phyloP scores from a whole-genome alignment of 2,329 filamentous ascomycete genomes.

The Diaporthe amygdali region DNA sequence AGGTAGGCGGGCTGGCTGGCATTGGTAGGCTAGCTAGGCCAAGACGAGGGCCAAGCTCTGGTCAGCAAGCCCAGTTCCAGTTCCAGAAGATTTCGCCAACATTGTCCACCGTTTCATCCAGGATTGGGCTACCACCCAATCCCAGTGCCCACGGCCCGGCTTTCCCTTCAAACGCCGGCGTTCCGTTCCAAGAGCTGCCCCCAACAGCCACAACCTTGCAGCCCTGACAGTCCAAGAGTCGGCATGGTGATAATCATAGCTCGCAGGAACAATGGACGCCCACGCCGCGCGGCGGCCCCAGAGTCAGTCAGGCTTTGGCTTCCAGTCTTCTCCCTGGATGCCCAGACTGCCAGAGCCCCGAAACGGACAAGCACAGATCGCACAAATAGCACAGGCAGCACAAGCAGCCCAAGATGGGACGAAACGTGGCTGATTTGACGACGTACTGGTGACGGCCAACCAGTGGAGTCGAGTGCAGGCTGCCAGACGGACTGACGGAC shows the following conservation, averaged over 20 bases:
- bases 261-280: conserved; percentile 14
- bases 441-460: background rate
- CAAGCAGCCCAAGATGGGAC: conserved; percentile 13
- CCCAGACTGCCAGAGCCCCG: background rate
- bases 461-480: no score
- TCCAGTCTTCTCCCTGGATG: background rate
- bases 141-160: conserved; percentile 16
- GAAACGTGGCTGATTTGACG: conserved; percentile 18
- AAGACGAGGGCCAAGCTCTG: background rate
- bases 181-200: conserved; percentile 2
- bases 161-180: conserved; percentile 6
- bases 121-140: conserved; percentile 12
- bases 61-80: conserved; percentile 4
- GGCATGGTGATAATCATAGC: background rate
- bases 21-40: background rate
- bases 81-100: conserved; percentile 17
- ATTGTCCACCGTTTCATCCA: conserved; percentile 14
- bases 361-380: background rate
- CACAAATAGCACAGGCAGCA: background rate
- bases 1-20: background rate
- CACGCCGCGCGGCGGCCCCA: conserved; percentile 2
- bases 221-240: background rate
- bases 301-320: background rate
- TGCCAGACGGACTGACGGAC: no score
- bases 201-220: background rate